These are phyloP conservation scores for Thraustochytrium striatum DNA, from an alignment of 352 stramenopile genomes.

Conservation along the genomic window DNA sequence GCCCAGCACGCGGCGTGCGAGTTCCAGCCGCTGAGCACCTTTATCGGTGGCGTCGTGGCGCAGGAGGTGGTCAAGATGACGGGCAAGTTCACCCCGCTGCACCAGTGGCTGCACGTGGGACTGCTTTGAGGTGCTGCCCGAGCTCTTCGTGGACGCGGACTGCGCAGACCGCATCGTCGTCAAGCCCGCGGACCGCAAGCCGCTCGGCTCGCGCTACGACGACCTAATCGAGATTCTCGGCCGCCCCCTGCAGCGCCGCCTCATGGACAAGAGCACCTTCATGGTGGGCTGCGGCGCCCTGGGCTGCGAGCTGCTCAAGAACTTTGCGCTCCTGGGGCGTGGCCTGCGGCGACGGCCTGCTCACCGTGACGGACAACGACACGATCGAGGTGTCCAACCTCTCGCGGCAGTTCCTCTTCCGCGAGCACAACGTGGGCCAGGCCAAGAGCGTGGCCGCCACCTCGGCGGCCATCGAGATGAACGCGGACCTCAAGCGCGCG, in stretches of 20 bases:
- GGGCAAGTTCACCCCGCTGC: constrained; percentile 97
- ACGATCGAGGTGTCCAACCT: constrained; percentile 98
- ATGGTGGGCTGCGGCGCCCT: constrained; percentile 97
- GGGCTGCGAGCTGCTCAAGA: constrained; percentile 99
- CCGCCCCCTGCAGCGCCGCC: constrained; percentile 63
- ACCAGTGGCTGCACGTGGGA: constrained; percentile 99
- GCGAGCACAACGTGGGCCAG: constrained; percentile 90
- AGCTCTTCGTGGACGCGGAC: constrained; percentile 16
- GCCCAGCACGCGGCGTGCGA: constrained; percentile 66
- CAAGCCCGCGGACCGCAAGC: constrained; percentile 52
- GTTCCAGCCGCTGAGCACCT: constrained; percentile 91
- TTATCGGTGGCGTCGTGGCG: constrained; percentile 92
- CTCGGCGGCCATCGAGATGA: constrained; percentile 88
- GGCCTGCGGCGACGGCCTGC: constrained; percentile 67
- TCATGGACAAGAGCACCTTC: constrained; percentile 85
- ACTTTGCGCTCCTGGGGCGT: constrained; percentile 99
- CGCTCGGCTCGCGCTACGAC: constrained; percentile 72
- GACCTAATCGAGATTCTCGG: constrained; percentile 82
- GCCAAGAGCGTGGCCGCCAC: constrained; percentile 90
- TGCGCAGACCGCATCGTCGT: constrained; percentile 54
- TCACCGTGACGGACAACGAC: constrained; percentile 98
- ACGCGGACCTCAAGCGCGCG: constrained; percentile 80
- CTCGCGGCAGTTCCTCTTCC: constrained; percentile 97
- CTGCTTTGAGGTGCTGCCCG: constrained; percentile 88
- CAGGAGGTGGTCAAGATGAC: constrained; percentile 95